phyloP scores from a whole-genome alignment of 2,329 filamentous ascomycete species.

The Fusarium tanahbumbuense region DNA sequence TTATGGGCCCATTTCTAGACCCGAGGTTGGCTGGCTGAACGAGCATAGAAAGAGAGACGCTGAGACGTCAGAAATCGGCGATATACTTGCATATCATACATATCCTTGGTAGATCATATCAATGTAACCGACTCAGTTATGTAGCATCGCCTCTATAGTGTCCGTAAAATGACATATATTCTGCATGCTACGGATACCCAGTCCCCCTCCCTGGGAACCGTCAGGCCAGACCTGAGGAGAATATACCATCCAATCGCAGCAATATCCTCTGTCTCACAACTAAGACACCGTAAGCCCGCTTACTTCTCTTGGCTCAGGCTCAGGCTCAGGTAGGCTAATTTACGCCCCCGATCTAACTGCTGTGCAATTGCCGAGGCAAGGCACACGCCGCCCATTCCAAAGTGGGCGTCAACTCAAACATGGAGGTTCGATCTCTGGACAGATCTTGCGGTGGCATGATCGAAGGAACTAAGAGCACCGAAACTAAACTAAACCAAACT shows the following conservation, averaged over 20 bases:
- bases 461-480: conserved; percentile 3
- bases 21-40: background rate
- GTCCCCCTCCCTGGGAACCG: background rate
- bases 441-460: conserved; percentile 23
- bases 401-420: conserved; percentile 10
- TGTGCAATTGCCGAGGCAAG: conserved; percentile 25
- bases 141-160: background rate
- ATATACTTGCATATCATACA: background rate
- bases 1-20: conserved; percentile 1
- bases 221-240: background rate
- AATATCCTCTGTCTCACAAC: conserved; percentile 9
- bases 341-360: conserved; percentile 4
- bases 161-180: background rate
- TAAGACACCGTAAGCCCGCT: conserved; percentile 1
- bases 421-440: conserved; percentile 15
- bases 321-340: background rate
- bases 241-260: conserved; percentile 9
- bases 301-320: background rate
- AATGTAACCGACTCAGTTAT: background rate
- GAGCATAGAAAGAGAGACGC: background rate
- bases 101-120: background rate
- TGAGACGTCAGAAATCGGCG: conserved; percentile 2
- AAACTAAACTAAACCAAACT: background rate
- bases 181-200: background rate
- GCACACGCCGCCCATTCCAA: conserved; percentile 27